Base-by-base conservation (phyloP, 2,329 filamentous ascomycete species). In the Camillea tinctor region DNA sequence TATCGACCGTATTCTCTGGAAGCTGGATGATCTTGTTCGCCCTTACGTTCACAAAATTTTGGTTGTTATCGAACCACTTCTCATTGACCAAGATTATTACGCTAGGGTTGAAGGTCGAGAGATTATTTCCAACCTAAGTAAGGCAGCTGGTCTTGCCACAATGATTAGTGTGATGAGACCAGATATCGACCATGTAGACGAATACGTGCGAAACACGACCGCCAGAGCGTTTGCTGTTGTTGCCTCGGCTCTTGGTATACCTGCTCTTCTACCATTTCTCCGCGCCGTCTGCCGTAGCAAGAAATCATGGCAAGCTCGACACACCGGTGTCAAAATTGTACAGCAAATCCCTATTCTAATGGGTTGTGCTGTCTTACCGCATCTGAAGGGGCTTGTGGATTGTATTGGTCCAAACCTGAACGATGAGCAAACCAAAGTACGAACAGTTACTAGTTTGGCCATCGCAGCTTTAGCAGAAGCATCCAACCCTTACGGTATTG, bases 161-260 rank as follows among this genome's bases (percentile, higher is more conserved):
- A 99, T 99, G 95, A 99, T 99, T 75, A 97, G 93, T 78, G 97
- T 93, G 8, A 99, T 99, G 95, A 86, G 95, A 71, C 96, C 95
- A 0, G 95, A 99, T 84, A 97, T 99, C 66, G 95, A 99, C 70
- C 95, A 99, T 70, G 91, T 96, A 23, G 95, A 99, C 71, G 95
- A 99, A 75, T 99, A 99, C 73, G 96, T 99, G 13, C 88, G 95
- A 73, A 99, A 99, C 77, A 99, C 95, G 1, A 99, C 95, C 1
- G 95, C 95, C 57, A 85, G 95, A 80, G 95, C 95, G 1, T 99
- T 99, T 73, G 95, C 95, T 23, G 95, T 99, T 6, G 95, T 99
- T 44, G 95, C 95, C 2, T 97, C 94, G 20, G 95, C 95, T 19
- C 86, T 99, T 6, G 95, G 95, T 54, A 99, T 99, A 58, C 95